A percentile compares a stretch with the other conserved stretches of the same genome.
phyloP scores from a whole-genome alignment of 2,329 filamentous ascomycete species.

The Coniochaeta prunicola region DNA sequence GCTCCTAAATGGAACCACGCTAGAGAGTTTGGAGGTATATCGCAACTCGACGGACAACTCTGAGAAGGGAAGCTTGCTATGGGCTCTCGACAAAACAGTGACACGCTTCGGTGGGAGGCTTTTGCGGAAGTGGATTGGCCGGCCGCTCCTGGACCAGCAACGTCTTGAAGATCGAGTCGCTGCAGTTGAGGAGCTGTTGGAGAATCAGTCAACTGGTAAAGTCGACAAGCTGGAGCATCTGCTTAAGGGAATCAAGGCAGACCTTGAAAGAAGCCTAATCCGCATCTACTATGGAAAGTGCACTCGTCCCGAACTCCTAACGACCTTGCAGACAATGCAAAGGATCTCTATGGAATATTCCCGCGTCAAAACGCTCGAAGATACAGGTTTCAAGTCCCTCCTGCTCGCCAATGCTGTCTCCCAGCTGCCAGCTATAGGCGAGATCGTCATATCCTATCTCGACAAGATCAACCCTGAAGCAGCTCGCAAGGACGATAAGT shows the following conservation, averaged over 20 bases:
- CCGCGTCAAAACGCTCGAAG: conserved; percentile 53
- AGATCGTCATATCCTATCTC: conserved; percentile 66
- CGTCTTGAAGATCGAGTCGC: conserved; percentile 70
- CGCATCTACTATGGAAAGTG: conserved; percentile 98
- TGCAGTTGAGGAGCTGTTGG: conserved; percentile 80
- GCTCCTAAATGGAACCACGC: conserved; percentile 89
- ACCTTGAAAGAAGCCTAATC: conserved; percentile 88
- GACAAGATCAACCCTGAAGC: conserved; percentile 80
- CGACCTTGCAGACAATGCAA: conserved; percentile 79
- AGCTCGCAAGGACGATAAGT: conserved; percentile 84
- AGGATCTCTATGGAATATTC: conserved; percentile 71
- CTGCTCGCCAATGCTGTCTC: conserved; percentile 66
- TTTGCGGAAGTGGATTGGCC: conserved; percentile 89
- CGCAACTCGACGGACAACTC: conserved; percentile 86
- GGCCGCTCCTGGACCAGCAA: conserved; percentile 71
- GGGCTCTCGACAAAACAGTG: conserved; percentile 87
- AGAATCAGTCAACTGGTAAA: conserved; percentile 55
- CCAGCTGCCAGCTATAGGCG: conserved; percentile 67
- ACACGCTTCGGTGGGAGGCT: conserved; percentile 85
- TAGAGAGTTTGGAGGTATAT: conserved; percentile 92
- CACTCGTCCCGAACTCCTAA: conserved; percentile 78
- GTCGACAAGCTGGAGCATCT: conserved; percentile 70
- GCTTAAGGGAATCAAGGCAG: conserved; percentile 63
- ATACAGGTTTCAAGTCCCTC: conserved; percentile 65
- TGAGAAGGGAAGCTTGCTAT: conserved; percentile 84